These are phyloP conservation scores for Cutaneotrichosporon arboriforme DNA, from an alignment of 1,284 basidiomycete genomes.

Conservation along the genomic window DNA sequence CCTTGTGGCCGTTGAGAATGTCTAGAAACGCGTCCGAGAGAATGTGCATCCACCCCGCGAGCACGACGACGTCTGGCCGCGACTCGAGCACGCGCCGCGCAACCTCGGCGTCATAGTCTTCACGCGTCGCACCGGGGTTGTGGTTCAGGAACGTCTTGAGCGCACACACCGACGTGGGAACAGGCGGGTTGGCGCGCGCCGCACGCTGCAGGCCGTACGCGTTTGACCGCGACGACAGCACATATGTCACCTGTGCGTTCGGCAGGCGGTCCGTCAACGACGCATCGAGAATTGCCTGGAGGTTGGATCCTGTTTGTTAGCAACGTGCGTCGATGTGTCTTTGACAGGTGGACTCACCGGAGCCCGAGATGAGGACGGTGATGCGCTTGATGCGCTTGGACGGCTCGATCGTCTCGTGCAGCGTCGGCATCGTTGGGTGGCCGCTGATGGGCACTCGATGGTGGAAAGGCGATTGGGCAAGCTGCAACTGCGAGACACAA, in stretches of 20 bases:
- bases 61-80: constrained; percentile 77
- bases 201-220: constrained; percentile 86
- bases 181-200: constrained; percentile 60
- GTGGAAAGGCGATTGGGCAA: neutral
- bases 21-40: constrained; percentile 56
- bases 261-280: constrained; percentile 58
- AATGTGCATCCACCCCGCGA: constrained; percentile 98
- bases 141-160: constrained; percentile 78
- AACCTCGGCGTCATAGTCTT: constrained; percentile 81
- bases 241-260: constrained; percentile 66
- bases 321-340: neutral
- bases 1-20: constrained; percentile 41
- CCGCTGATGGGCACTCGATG: too few species aligned
- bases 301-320: constrained; percentile 69
- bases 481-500: neutral
- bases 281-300: constrained; percentile 92
- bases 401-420: constrained; percentile 21
- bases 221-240: constrained; percentile 87
- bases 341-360: constrained; percentile 60
- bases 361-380: constrained; percentile 72
- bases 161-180: constrained; percentile 76
- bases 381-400: constrained; percentile 44
- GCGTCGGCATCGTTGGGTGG: constrained; percentile 21
- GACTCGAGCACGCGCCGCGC: constrained; percentile 62
- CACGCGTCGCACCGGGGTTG: constrained; percentile 65